These are phyloP conservation scores for Colletotrichum sp. DNA, from an alignment of 2,329 filamentous ascomycete species.

Conservation along the genomic window DNA sequence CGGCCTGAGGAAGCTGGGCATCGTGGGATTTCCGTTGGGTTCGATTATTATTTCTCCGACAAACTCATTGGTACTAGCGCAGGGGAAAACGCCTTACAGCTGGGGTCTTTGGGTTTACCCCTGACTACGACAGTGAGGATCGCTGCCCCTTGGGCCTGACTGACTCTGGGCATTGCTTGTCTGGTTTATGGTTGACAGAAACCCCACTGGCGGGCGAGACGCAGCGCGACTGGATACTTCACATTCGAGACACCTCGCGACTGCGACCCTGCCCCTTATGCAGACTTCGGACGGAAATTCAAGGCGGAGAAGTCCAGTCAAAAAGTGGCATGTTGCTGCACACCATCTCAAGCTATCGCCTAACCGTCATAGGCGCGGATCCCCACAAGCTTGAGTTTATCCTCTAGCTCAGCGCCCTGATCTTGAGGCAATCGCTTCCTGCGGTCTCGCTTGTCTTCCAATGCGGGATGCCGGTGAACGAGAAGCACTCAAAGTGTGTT, in stretches of 20 bases:
- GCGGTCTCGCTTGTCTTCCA: not conserved
- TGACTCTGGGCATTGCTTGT: not conserved
- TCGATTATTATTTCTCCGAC: not conserved
- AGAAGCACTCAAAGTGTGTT: not conserved
- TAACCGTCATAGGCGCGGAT: not conserved
- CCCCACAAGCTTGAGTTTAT: constrained; percentile 1
- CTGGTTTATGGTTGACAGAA: not conserved
- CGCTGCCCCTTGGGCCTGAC: not conserved
- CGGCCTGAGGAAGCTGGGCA: not conserved
- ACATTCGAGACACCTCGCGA: not conserved
- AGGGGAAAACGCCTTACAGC: not conserved
- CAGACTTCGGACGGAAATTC: not conserved
- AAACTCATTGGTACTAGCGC: not conserved
- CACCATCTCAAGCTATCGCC: not conserved
- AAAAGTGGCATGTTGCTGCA: not conserved
- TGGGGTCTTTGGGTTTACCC: not conserved
- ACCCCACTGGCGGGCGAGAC: not conserved
- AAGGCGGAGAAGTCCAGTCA: not conserved
- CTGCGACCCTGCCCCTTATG: not conserved
- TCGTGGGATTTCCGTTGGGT: not conserved
- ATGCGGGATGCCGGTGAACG: not conserved
- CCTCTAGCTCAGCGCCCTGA: not conserved
- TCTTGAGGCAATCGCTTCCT: not conserved
- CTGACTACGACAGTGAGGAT: not conserved
- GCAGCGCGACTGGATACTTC: not conserved